Conservation (phyloP, 2,329 filamentous ascomycete species). For the Pyrenochaeta sp. region DNA sequence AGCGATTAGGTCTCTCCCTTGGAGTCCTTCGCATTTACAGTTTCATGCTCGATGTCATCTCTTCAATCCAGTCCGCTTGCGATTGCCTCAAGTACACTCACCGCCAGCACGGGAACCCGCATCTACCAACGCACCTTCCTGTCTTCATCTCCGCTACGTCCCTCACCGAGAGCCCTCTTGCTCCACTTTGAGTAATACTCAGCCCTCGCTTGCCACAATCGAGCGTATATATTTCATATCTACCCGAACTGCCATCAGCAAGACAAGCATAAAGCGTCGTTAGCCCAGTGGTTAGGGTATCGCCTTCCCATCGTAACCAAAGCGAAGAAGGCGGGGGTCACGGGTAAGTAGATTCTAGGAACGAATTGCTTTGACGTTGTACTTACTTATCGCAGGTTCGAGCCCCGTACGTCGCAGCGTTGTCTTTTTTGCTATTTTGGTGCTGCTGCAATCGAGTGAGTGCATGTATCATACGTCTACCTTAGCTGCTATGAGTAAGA, state of each 20-base stretch:
- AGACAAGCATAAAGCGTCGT: constrained; percentile 28
- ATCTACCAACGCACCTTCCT: constrained; percentile 16
- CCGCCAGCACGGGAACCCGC: not conserved
- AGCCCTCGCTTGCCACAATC: not conserved
- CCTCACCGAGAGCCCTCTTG: not conserved
- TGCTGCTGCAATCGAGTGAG: not conserved
- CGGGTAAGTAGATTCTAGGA: constrained; percentile 20
- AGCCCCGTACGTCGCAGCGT: constrained; percentile 23
- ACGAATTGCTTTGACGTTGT: not conserved
- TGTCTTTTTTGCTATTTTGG: not conserved
- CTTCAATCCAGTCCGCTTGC: not conserved
- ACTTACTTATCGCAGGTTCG: constrained; percentile 16
- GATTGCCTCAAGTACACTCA: not conserved
- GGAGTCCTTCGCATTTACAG: not conserved
- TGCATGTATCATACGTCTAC: not conserved
- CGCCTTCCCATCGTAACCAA: constrained; percentile 45
- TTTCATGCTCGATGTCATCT: not conserved
- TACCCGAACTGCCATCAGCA: not conserved
- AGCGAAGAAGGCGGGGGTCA: constrained; percentile 36
- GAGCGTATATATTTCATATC: not conserved
- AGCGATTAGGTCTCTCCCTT: not conserved
- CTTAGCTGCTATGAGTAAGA: not conserved
- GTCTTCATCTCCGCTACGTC: not conserved
- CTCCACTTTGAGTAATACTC: not conserved
- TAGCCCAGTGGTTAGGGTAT: constrained; percentile 51